Percentiles rank a stretch among this genome's conserved stretches.
Conservation (phyloP, 805 yeast species). For the Saccharomycopsis guyanensis region DNA sequence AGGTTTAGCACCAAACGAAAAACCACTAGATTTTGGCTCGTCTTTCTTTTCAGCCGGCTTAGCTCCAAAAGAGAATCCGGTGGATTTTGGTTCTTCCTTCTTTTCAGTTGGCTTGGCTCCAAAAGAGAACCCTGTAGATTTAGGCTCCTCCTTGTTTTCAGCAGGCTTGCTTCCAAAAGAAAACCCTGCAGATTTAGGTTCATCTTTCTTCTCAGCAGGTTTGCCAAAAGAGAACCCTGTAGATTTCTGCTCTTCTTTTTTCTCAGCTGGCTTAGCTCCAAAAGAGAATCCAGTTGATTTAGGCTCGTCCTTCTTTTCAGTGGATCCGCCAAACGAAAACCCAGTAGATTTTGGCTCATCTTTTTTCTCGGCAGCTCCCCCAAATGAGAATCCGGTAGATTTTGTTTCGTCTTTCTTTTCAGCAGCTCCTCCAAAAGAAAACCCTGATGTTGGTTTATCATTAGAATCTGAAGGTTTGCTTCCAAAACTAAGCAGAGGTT, state of each 20-base stretch:
- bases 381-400: constrained; percentile 24
- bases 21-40: constrained; percentile 21
- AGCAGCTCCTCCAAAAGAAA: constrained; percentile 26
- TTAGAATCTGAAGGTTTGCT: background rate
- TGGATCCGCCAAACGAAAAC: constrained; percentile 7
- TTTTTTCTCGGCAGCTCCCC: constrained; percentile 17
- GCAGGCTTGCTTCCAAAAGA: constrained; percentile 10
- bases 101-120: constrained; percentile 16
- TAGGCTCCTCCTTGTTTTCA: background rate
- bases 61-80: constrained; percentile 22
- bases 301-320: constrained; percentile 18
- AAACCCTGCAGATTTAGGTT: constrained; percentile 11
- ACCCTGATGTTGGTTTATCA: constrained; percentile 16
- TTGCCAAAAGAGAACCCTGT: constrained; percentile 12
- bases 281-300: constrained; percentile 3
- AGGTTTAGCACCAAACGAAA: constrained; percentile 26
- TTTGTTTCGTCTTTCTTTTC: constrained; percentile 12
- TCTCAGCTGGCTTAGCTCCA: background rate
- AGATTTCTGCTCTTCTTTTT: constrained; percentile 5
- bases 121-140: constrained; percentile 21
- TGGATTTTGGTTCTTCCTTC: constrained; percentile 6
- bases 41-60: constrained; percentile 26
- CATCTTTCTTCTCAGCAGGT: background rate
- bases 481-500: too few species aligned
- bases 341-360: background rate